These are phyloP conservation scores for Myriangium duriaei DNA, from an alignment of 2,329 filamentous ascomycete genomes.

Conservation along the genomic window DNA sequence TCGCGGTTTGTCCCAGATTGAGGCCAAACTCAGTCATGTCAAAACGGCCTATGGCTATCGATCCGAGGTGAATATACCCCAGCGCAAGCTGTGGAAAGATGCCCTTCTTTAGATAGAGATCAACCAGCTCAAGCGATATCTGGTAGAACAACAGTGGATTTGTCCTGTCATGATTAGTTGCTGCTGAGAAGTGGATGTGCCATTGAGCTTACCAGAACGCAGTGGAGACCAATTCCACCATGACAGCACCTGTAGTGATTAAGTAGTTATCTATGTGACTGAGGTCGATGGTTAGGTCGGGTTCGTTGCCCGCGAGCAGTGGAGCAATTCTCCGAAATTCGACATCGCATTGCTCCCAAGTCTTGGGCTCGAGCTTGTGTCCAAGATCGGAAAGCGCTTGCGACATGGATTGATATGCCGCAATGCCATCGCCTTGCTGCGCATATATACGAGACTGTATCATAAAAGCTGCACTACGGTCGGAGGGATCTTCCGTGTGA, in stretches of 20 bases:
- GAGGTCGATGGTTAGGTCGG: slow-evolving; percentile 29
- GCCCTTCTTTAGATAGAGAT: slow-evolving; percentile 51
- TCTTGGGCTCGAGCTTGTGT: slow-evolving; percentile 50
- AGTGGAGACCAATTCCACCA: slow-evolving; percentile 56
- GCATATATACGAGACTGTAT: slow-evolving; percentile 68
- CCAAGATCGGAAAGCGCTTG: slow-evolving; percentile 59
- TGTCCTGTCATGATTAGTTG: slow-evolving; percentile 21
- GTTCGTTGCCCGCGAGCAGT: slow-evolving; percentile 28
- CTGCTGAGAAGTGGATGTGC: not conserved
- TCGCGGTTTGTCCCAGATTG: slow-evolving; percentile 49
- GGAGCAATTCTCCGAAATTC: slow-evolving; percentile 46
- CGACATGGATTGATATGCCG: slow-evolving; percentile 57
- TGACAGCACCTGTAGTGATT: slow-evolving; percentile 53
- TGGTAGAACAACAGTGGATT: slow-evolving; percentile 62
- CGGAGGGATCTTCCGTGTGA: slow-evolving; percentile 57
- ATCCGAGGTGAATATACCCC: slow-evolving; percentile 54
- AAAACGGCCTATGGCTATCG: slow-evolving; percentile 56
- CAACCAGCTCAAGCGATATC: slow-evolving; percentile 52
- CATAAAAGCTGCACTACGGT: slow-evolving; percentile 75
- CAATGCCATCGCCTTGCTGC: slow-evolving; percentile 57
- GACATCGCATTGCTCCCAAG: slow-evolving; percentile 65
- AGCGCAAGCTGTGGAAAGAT: slow-evolving; percentile 57
- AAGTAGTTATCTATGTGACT: slow-evolving; percentile 39
- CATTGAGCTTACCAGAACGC: slow-evolving; percentile 50
- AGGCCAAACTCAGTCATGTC: slow-evolving; percentile 56